Evolutionary conservation across 176 grass and related monocot genomes (phyloP), one percentile per base, ranked within the genome.

Genomic region (Aegilops longissima): DNA sequence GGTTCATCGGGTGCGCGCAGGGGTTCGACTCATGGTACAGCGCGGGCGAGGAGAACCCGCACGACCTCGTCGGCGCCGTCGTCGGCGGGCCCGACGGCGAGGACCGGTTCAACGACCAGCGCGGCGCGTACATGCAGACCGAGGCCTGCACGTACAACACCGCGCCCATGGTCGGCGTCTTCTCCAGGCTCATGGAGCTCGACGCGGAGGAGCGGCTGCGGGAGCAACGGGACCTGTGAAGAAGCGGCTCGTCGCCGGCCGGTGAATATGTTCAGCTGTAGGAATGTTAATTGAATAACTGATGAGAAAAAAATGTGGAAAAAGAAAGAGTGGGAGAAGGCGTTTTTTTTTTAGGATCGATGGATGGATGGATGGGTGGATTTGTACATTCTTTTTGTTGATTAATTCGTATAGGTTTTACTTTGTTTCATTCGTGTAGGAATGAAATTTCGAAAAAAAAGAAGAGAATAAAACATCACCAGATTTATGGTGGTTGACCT

Each of bases 1-100:
- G 66, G 11, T 99, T 96, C 88, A 96, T 96, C 80, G 94, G 97
- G 4, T 99, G 97, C 82, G 70, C 88, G 13, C 94, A 99, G 56
- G 94, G 94, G n/a, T 99, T 86, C 82, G 94, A 94, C 86, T 79
- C 65, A 27, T 94, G 90, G 94, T 94, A 94, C 87, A 84, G 84
- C 74, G 90, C 85, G n/a, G 21, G 61, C 8, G 6, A 12, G 72
- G 79, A 82, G 29, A 96, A 98, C 79, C 96, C 94, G 6, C 82
- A 98, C 69, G 92, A 89, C 62, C 88, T 96, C 51, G 84, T 82
- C 47, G 97, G 97, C 31, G 97, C 94, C 51, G 77, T 99, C 82
- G 94, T 99, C 12, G 94, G 97, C 2, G 97, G 97, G 4, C 97
- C 97, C 23, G 87, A 96, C 79, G 90, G 54, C 44, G 40, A 80